phyloP scores from a whole-genome alignment of 495 filamentous ascomycete genomes.

The Aspergillus haitiensis region DNA sequence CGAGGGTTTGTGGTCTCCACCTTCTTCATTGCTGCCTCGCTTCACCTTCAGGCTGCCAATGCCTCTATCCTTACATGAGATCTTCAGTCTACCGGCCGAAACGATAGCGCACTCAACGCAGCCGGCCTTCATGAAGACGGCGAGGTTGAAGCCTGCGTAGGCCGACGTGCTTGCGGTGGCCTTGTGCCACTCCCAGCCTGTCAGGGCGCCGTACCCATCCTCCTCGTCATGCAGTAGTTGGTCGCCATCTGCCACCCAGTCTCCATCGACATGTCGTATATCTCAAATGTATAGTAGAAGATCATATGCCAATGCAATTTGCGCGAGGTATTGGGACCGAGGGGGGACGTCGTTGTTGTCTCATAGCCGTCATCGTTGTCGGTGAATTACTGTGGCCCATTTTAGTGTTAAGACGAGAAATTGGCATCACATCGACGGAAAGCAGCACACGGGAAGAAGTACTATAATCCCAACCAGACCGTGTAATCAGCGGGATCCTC shows the following conservation, averaged over 20 bases:
- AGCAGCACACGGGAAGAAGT: no score
- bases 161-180: background rate
- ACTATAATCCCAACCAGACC: no score
- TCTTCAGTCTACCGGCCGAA: conserved; percentile 11
- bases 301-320: background rate
- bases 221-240: background rate
- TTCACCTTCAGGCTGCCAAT: background rate
- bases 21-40: background rate
- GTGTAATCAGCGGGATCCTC: no score
- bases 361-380: background rate
- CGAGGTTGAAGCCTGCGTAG: conserved; percentile 10
- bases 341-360: background rate
- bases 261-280: no score
- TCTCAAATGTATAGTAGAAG: no score
- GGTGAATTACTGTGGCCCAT: no score
- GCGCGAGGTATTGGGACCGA: background rate
- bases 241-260: no score
- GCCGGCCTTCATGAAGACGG: conserved; percentile 14
- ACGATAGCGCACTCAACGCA: conserved; percentile 16
- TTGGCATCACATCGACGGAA: no score
- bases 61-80: background rate
- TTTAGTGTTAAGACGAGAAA: no score
- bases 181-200: conserved; percentile 10
- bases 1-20: no score
- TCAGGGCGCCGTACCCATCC: conserved; percentile 5